Conservation (phyloP, 352 stramenopile species). For the Pythium rhizo-oryzae region DNA sequence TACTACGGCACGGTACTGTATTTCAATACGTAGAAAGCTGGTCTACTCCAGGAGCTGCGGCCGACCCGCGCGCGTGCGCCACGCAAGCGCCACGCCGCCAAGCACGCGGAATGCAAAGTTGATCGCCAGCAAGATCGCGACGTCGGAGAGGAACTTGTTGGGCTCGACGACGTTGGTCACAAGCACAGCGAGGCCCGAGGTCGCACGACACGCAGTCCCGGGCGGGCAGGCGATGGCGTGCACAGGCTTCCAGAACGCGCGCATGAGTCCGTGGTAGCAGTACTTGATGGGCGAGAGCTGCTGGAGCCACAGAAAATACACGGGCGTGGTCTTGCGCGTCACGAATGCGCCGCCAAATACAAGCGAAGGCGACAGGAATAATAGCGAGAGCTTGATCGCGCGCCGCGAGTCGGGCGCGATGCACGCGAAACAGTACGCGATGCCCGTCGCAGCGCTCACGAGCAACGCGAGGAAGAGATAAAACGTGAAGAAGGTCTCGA, state of each 20-base stretch:
- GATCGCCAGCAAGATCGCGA: background rate
- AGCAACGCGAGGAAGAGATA: constrained; percentile 27
- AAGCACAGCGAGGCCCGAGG: background rate
- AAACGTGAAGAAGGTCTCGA: constrained; percentile 33
- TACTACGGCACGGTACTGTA: too few species aligned
- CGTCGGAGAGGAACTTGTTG: constrained; percentile 13
- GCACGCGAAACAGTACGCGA: background rate
- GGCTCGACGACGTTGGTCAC: constrained; percentile 3
- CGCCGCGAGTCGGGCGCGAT: background rate
- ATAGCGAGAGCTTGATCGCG: background rate
- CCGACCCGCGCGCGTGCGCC: too few species aligned
- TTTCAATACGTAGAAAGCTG: too few species aligned
- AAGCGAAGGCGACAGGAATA: constrained; percentile 23
- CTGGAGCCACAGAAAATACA: constrained; percentile 38
- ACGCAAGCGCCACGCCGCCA: background rate
- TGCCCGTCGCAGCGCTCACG: background rate
- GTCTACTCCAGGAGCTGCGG: too few species aligned
- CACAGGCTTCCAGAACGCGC: constrained; percentile 18
- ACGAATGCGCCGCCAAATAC: constrained; percentile 39
- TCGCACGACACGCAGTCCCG: background rate
- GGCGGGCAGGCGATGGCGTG: constrained; percentile 5
- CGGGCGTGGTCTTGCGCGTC: constrained; percentile 29
- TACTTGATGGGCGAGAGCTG: constrained; percentile 41
- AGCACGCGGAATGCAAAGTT: constrained; percentile 5
- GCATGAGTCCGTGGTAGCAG: constrained; percentile 29